A percentile compares a stretch with the other conserved stretches of the same genome.
These are phyloP conservation scores for Pholiota adiposa DNA, from an alignment of 1,284 basidiomycete genomes.

Conservation along the genomic window DNA sequence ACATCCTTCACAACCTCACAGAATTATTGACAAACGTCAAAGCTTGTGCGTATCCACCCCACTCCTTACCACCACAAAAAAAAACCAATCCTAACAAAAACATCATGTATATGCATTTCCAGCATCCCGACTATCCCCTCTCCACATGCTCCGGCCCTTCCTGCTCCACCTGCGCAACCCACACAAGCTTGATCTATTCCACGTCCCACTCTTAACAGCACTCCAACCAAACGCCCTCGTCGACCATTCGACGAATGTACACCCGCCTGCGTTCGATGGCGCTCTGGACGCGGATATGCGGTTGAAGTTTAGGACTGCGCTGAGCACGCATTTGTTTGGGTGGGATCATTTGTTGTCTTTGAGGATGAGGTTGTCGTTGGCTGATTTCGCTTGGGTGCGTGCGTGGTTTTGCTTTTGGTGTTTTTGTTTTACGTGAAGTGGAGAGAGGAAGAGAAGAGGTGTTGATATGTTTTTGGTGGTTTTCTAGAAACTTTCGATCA, in stretches of 20 bases:
- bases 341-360: constrained; percentile 54
- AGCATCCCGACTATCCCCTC: constrained; percentile 52
- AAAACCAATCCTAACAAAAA: too few species aligned
- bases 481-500: constrained; percentile 49
- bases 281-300: constrained; percentile 38
- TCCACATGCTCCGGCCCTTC: constrained; percentile 56
- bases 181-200: constrained; percentile 42
- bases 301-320: constrained; percentile 48
- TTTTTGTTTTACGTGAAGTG: constrained; percentile 10
- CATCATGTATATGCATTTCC: neutral
- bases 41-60: constrained; percentile 37
- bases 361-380: constrained; percentile 59
- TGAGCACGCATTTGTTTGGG: constrained; percentile 63
- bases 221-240: constrained; percentile 33
- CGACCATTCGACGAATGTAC: constrained; percentile 39
- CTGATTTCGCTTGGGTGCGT: constrained; percentile 73
- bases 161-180: constrained; percentile 51
- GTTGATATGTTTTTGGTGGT: neutral
- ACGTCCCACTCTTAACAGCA: constrained; percentile 50
- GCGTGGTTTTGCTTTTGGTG: constrained; percentile 52
- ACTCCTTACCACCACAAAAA: too few species aligned
- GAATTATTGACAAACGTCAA: constrained; percentile 37
- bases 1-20: constrained; percentile 43
- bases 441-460: neutral
- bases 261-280: constrained; percentile 33